Evolutionary conservation across 106 monocot species (phyloP).

Genomic region (Allium fistulosum): DNA sequence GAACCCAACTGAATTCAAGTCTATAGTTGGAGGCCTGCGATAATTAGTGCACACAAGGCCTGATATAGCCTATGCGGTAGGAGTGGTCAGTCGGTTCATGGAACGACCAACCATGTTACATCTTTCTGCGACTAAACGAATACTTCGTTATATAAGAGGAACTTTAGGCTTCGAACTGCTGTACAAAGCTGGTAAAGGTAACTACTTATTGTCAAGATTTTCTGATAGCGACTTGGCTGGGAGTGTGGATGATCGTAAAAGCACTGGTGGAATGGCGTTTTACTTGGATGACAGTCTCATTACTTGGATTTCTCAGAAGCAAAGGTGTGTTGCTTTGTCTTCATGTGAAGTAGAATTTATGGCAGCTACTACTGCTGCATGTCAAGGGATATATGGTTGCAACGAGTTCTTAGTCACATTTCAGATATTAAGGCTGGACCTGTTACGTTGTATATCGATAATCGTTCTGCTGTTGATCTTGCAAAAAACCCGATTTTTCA

Average conservation of each 20-base stretch:
- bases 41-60: conserved; percentile 10
- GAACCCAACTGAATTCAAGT: neutral
- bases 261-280: neutral
- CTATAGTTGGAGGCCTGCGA: conserved; percentile 5
- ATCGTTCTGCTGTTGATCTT: neutral
- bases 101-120: neutral
- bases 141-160: conserved; percentile 8
- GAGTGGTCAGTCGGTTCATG: conserved; percentile 10
- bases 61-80: neutral
- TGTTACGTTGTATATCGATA: neutral
- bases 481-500: neutral
- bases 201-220: neutral
- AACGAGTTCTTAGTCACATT: neutral
- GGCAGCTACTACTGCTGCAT: neutral
- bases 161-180: neutral
- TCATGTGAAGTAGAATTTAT: neutral
- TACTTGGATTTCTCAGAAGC: conserved; percentile 4
- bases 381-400: neutral
- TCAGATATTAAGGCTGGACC: neutral
- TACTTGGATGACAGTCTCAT: neutral
- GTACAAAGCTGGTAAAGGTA: neutral
- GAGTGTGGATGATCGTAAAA: conserved; percentile 2
- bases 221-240: conserved; percentile 2
- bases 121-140: neutral
- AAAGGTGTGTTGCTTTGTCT: neutral